These are phyloP conservation scores for Boletus patriciae DNA, from an alignment of 768 basidiomycete genomes.

Conservation along the genomic window DNA sequence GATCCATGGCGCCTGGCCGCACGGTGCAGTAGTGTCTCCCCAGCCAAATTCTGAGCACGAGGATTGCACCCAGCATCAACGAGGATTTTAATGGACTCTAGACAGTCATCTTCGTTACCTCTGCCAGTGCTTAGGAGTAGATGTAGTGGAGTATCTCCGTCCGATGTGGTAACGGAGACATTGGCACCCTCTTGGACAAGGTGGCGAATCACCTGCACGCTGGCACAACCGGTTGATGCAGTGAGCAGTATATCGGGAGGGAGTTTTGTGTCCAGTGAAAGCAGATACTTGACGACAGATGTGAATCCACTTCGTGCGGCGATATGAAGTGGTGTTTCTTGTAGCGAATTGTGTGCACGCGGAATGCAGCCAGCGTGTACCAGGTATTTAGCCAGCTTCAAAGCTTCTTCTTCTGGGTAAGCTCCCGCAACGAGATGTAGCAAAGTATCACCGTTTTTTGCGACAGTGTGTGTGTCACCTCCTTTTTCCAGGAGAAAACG, in stretches of 20 bases:
- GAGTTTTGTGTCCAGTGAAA: not conserved
- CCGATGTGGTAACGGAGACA: not conserved
- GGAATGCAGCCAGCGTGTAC: not conserved
- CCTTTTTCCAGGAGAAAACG: not conserved
- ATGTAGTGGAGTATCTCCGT: not conserved
- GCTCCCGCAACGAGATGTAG: not conserved
- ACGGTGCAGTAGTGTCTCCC: not conserved
- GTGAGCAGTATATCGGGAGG: not conserved
- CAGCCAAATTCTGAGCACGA: not conserved
- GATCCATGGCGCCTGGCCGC: not conserved
- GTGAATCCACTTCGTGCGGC: not conserved
- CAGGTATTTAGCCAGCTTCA: not conserved
- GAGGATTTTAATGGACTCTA: not conserved
- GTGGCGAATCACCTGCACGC: not conserved
- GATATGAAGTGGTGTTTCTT: not conserved
- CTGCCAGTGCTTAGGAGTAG: not conserved
- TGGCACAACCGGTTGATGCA: not conserved
- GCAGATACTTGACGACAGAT: not conserved
- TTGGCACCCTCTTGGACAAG: not conserved
- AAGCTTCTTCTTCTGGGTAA: not conserved
- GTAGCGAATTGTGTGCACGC: not conserved
- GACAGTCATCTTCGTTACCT: not conserved
- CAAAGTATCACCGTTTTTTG: not conserved
- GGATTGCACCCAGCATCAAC: conserved; percentile 1
- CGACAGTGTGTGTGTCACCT: not conserved